Evolutionary conservation across 805 yeast species (phyloP), one percentile per base, ranked within the genome.

Genomic region (Nakazawaea populi): DNA sequence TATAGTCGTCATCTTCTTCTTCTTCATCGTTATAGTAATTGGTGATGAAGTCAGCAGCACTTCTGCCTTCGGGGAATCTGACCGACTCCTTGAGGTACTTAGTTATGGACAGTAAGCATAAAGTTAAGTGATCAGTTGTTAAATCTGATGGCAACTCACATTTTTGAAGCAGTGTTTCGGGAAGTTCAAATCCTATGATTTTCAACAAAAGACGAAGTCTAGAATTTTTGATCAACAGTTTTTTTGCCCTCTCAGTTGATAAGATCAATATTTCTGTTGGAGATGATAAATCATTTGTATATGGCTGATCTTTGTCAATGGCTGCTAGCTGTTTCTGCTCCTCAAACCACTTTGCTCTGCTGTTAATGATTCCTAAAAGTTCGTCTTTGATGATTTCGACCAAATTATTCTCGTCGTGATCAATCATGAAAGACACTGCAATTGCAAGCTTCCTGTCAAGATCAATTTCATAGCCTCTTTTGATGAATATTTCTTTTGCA

Each of bases 381-480:
- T 70, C 74, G 4, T 62, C 58, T 4, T 68, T 60, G 12, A 81
- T 53, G 73, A 77, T 73, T n/a, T 71, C 71, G 12, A 85, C 60
- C 4, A 74, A 57, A 0, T 64, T 62, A 35, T 59, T 60, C 53
- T 74, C 73, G 24, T 74, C 81, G 51, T 73, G 72, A 48, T 71
- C 72, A 41, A 72, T 61, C 45, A 82, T 59, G 6, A 77, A 72
- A 29, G 80, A 76, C 4, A 82, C 76, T 41, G 80, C 57, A 14
- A 82, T 69, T 30, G 79, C 75, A 14, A 77, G 61, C 51, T 79
- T 74, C 46, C 76, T 79, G 41, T 80, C 82, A 11, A 69, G 55
- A 29, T 69, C 67, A 24, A 65, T 51, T 7, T 56, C 54, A 9
- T 59, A 62, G 8, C 48, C 50, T 9, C 54, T 55, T 30, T 57